Base-by-base conservation (phyloP, 345 rosid genomes). In the Arabidopsis thaliana region DNA sequence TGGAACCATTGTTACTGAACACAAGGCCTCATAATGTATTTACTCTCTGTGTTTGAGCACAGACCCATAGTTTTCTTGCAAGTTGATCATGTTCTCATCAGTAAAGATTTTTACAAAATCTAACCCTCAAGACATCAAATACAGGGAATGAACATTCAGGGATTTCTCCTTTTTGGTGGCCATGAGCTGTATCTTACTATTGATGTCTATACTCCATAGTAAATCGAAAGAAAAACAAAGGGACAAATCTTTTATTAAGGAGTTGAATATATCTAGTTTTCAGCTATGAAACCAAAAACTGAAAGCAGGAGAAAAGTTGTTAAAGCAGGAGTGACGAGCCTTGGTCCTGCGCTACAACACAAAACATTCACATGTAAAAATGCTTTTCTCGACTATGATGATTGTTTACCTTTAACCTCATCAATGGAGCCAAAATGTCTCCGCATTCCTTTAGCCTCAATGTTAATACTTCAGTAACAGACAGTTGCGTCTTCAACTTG, bases 401-500 rank as follows among this genome's bases (percentile, higher is more conserved):
- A 71, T 55, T 62, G 49, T 53, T 46, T 52, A 33, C 13, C 72
- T 77, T 77, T 76, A 28, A 64, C 48, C 55, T 71, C 76, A 63
- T 71, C 61, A 8, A 57, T 70, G 67, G 61, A 77, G 48, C 55
- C 67, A 64, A 61, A 36, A 41, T 77, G 22, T 56, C 42, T 70
- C 60, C 56, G 42, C 65, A 46, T 71, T 62, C 30, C 53, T 77
- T 70, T 46, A 77, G 71, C 80, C 80, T 77, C 80, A 23, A 58
- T 77, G 76, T 77, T 65, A 71, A 71, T 57, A 70, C 75, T 57
- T 77, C 51, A 42, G 32, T 76, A 48, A 55, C 59, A 70, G 59
- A 57, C 33, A 24, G 22, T 34, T 50, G 16, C 36, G 71, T 34
- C 80, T 73, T 91, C 84, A 90, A 70, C 88, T 71, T 22, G 83